A percentile compares a stretch with the other conserved stretches of the same genome.
Conservation (phyloP, 2,329 filamentous ascomycete species). For the Aspergillus sp. region DNA sequence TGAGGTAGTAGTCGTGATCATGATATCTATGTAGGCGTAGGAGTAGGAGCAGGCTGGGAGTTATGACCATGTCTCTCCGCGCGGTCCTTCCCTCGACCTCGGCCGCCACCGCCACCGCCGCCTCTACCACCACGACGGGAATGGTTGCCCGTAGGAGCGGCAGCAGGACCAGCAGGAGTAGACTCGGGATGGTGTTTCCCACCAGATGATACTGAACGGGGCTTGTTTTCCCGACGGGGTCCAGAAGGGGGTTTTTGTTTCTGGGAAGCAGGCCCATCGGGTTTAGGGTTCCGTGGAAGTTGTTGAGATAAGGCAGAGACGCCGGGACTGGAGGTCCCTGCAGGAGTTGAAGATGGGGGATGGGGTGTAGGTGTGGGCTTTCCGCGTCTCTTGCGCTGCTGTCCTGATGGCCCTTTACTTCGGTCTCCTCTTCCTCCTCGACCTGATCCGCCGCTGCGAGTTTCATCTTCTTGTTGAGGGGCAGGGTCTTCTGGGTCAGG, state of each 20-base stretch:
- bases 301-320: constrained; percentile 10
- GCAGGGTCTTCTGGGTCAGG: constrained; percentile 22
- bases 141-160: constrained; percentile 3
- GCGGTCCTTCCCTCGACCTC: constrained; percentile 20
- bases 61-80: not conserved
- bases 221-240: constrained; percentile 10
- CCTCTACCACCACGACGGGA: constrained; percentile 25
- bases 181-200: constrained; percentile 13
- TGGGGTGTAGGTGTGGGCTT: not conserved
- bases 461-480: constrained; percentile 7
- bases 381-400: constrained; percentile 16
- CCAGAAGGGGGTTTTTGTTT: constrained; percentile 10
- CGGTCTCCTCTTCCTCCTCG: constrained; percentile 4
- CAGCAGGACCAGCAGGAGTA: too few relatives aligned
- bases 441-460: constrained; percentile 6
- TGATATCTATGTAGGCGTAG: not conserved
- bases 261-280: not conserved
- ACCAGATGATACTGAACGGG: not conserved
- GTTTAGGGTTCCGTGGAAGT: constrained; percentile 7
- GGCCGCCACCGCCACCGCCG: constrained; percentile 2
- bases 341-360: not conserved
- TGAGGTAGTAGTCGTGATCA: too few relatives aligned
- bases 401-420: constrained; percentile 1
- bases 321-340: constrained; percentile 1
- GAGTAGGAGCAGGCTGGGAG: not conserved